These are phyloP conservation scores for Hypoxylon fuscum DNA, from an alignment of 495 filamentous ascomycete genomes.

Conservation along the genomic window DNA sequence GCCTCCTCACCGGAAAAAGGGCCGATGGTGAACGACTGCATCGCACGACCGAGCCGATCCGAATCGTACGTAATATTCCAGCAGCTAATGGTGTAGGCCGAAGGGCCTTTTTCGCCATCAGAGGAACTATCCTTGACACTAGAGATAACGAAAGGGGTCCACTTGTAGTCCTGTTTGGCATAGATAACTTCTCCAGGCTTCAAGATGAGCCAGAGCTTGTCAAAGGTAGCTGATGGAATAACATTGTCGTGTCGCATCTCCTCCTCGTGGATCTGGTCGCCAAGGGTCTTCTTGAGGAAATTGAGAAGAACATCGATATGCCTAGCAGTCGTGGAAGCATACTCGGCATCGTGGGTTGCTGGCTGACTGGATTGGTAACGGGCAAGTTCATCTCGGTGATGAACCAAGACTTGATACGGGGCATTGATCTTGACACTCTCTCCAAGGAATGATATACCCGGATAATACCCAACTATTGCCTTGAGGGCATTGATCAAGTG, in stretches of 20 bases:
- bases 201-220: slow-evolving; percentile 49
- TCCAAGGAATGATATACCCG: slow-evolving; percentile 33
- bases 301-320: slow-evolving; percentile 53
- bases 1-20: slow-evolving; percentile 48
- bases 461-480: slow-evolving; percentile 52
- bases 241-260: slow-evolving; percentile 34
- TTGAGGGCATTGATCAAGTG: slow-evolving; percentile 49
- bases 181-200: slow-evolving; percentile 51
- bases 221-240: slow-evolving; percentile 45
- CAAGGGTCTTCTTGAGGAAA: slow-evolving; percentile 43
- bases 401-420: slow-evolving; percentile 50
- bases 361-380: slow-evolving; percentile 47
- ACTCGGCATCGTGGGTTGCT: slow-evolving; percentile 43
- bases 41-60: slow-evolving; percentile 41
- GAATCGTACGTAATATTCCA: slow-evolving; percentile 47
- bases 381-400: slow-evolving; percentile 46
- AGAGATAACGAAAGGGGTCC: slow-evolving; percentile 47
- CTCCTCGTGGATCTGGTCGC: slow-evolving; percentile 44
- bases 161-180: slow-evolving; percentile 37
- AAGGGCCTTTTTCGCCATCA: neutral
- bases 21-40: slow-evolving; percentile 38
- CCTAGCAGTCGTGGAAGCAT: slow-evolving; percentile 40
- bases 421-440: slow-evolving; percentile 42
- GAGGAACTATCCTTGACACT: slow-evolving; percentile 17
- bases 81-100: slow-evolving; percentile 36